Conservation (phyloP, 306 rosid genomes). For the Carpinus fangiana region DNA sequence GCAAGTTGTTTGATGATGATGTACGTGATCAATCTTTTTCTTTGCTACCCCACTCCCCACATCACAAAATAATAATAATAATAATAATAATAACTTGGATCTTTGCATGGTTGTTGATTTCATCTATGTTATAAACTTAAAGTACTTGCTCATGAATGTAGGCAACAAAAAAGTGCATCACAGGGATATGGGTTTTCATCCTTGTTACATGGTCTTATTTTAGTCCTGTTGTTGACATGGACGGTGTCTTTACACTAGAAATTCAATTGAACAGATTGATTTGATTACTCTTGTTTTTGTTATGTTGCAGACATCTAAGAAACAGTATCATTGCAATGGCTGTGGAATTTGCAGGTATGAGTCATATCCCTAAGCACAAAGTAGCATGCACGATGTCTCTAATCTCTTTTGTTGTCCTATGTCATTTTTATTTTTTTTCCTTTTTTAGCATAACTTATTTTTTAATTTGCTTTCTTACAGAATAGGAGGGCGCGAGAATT, state of each 20-base stretch:
- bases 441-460: constrained; percentile 9
- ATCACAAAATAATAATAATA: neutral
- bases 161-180: neutral
- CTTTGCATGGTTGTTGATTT: neutral
- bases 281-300: neutral
- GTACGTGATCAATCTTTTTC: constrained; percentile 26
- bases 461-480: constrained; percentile 39
- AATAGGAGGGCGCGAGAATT: constrained; percentile 74
- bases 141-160: neutral
- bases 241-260: neutral
- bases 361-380: neutral
- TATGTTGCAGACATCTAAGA: constrained; percentile 62
- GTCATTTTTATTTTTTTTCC: neutral
- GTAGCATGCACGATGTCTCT: neutral
- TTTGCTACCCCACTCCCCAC: neutral
- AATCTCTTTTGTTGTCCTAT: neutral
- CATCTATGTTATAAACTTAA: neutral
- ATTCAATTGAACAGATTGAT: neutral
- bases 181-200: neutral
- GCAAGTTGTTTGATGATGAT: constrained; percentile 92
- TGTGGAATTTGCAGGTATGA: constrained; percentile 91
- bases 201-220: constrained; percentile 5
- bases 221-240: neutral
- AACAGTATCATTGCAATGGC: constrained; percentile 81
- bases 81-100: neutral